Evolutionary conservation across 805 yeast genomes (phyloP), one percentile per base, ranked within the genome.

Genomic region (Saccharomycopsis fodiens): DNA sequence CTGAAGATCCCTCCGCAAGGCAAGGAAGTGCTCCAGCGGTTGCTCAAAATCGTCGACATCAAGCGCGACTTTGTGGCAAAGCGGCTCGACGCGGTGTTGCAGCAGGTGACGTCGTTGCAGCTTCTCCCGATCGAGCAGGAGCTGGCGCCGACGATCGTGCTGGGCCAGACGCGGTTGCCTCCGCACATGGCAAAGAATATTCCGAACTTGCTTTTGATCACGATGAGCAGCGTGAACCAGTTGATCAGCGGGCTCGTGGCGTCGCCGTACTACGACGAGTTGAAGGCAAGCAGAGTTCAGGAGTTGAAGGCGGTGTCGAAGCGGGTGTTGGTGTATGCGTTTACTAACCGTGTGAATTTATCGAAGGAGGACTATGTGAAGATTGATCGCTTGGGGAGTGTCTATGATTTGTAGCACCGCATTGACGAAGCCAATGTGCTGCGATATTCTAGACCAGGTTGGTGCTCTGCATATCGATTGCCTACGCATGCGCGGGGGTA

Each of bases 251-350:
- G 65, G 37, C 48, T 63, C 16, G 55, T 54, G 21, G 55, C 59
- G 12, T 65, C 70, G 46, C 59, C 57, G 25, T 76, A 65, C 54
- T 67, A 68, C 31, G 67, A 72, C 6, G 57, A 68, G 2, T 67
- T 74, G 10, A 74, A 73, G 48, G 73, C 69, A 35, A 76, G 73
- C 46, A 83, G 80, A 58, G 63, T 74, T 17, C 67, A 62, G 2
- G 74, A 76, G 35, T 65, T 86, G 57, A 69, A 70, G 42, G 73
- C 72, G 51, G 70, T 82, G 52, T 87, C 95, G 2, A 82, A 79
- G 61, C 87, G 87, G 62, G 84, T 95, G 62, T 87, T 89, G 88
- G 78, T 89, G 2, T 91, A 83, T 61, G 95, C 97, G 4, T 97
- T 97, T 50, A 83, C 91, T 80, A 82, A 89, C 31, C 95, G 86